Conservation (phyloP, 2,329 filamentous ascomycete genomes). For the Massarina eburnea region DNA sequence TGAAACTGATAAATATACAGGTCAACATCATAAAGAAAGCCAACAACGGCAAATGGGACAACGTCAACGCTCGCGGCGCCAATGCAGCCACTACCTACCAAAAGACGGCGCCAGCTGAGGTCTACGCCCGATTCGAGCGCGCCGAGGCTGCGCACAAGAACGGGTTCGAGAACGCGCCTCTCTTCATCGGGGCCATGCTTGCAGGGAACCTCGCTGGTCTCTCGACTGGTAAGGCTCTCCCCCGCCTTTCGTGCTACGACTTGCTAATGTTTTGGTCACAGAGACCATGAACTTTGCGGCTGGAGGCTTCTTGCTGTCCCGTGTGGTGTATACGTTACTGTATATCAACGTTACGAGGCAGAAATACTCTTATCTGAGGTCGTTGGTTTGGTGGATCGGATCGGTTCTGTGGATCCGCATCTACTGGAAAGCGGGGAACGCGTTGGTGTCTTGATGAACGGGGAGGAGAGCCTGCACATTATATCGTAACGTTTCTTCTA, state of each 20-base stretch:
- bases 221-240: slow-evolving; percentile 11
- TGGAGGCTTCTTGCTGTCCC: slow-evolving; percentile 17
- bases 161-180: slow-evolving; percentile 48
- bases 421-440: slow-evolving; percentile 26
- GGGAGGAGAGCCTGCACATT: too few relatives aligned
- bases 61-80: slow-evolving; percentile 43
- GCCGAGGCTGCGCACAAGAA: slow-evolving; percentile 50
- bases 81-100: slow-evolving; percentile 32
- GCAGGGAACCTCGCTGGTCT: slow-evolving; percentile 44
- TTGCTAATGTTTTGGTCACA: slow-evolving; percentile 8
- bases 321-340: slow-evolving; percentile 21
- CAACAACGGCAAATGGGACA: slow-evolving; percentile 41
- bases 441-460: slow-evolving; percentile 7
- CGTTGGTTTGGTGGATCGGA: slow-evolving; percentile 15
- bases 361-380: slow-evolving; percentile 19
- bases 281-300: slow-evolving; percentile 23
- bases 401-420: slow-evolving; percentile 15
- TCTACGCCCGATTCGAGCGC: slow-evolving; percentile 46
- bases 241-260: not conserved
- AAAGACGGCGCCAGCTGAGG: slow-evolving; percentile 30
- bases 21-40: slow-evolving; percentile 6
- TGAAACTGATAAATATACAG: not conserved
- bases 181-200: slow-evolving; percentile 49
- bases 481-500: not conserved
- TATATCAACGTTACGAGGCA: slow-evolving; percentile 23